Percentiles rank a stretch among this genome's conserved stretches.
phyloP scores from a whole-genome alignment of 805 yeast species.

The Lipomyces chichibuensis region DNA sequence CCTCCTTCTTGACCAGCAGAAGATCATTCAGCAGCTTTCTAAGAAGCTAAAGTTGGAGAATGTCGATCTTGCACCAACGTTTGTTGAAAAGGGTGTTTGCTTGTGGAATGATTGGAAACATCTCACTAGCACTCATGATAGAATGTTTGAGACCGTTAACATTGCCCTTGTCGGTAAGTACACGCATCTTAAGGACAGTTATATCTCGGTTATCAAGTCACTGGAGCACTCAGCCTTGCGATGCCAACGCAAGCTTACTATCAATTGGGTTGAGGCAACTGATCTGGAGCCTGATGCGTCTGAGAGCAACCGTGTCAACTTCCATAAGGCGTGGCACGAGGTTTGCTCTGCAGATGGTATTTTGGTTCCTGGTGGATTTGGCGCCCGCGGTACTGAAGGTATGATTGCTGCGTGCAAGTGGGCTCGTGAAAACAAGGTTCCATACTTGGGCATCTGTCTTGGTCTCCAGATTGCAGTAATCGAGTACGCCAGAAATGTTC shows the following conservation, averaged over 20 bases:
- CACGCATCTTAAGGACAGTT: slow-evolving; percentile 92
- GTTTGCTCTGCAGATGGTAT: slow-evolving; percentile 95
- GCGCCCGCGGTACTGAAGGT: slow-evolving; percentile 96
- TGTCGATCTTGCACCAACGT: slow-evolving; percentile 53
- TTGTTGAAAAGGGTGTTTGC: slow-evolving; percentile 64
- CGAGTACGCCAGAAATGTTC: slow-evolving; percentile 81
- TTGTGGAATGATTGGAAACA: slow-evolving; percentile 77
- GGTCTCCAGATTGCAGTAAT: slow-evolving; percentile 97
- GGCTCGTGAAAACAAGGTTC: slow-evolving; percentile 95
- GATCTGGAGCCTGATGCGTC: slow-evolving; percentile 71
- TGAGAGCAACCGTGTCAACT: slow-evolving; percentile 66
- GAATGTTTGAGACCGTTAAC: slow-evolving; percentile 80
- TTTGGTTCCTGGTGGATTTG: slow-evolving; percentile 98
- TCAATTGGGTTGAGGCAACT: slow-evolving; percentile 94
- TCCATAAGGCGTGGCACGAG: slow-evolving; percentile 94
- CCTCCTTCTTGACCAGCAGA: slow-evolving; percentile 82
- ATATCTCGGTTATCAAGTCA: slow-evolving; percentile 90
- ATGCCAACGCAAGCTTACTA: slow-evolving; percentile 78
- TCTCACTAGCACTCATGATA: slow-evolving; percentile 76
- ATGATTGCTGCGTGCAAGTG: slow-evolving; percentile 96
- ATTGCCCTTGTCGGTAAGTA: slow-evolving; percentile 98
- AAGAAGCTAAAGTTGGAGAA: slow-evolving; percentile 66
- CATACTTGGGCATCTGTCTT: slow-evolving; percentile 94
- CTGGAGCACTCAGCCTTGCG: slow-evolving; percentile 94
- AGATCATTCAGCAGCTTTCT: slow-evolving; percentile 70